Evolutionary conservation across 169 alveolate species (phyloP), one percentile per base, ranked within the genome.

Genomic region (Plasmodium sp.): DNA sequence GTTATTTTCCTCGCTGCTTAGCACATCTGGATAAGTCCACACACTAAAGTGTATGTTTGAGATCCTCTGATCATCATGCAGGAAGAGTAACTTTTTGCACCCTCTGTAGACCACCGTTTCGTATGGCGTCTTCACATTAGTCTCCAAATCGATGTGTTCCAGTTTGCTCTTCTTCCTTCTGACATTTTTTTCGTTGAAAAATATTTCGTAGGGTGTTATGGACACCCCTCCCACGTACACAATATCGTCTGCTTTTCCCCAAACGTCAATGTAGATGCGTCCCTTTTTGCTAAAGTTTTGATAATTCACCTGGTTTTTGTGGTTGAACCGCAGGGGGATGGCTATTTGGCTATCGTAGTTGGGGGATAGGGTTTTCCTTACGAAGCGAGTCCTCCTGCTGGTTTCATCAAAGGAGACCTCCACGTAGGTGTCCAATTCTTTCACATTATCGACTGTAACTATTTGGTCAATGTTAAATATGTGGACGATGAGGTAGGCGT

Each of bases 241-340:
- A 56, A 96, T 88, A 39, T 93, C 92, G 43, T 92, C 93, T 56
- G 96, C 48, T 74, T 85, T 92, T n/a, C 97, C 97, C 97, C 97
- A 96, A 81, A 96, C 96, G 22, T 93, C 96, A 73, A 96, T 84
- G 79, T 96, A 62, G 14, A 96, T 88, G 51, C 92, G 93, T 27
- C 96, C 95, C 81, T 91, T 93, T 81, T 94, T 92, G 48, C 95
- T 43, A 41, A 96, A 36, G 73, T 83, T 92, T 18, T 84, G 48
- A 48, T 84, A 90, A 56, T 77, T 93, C 22, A 95, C 73, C n/a
- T 82, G 95, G 27, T 81, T 83, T 33, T 82, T 94, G 22, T 84
- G 93, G 62, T 88, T 94, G 71, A 86, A 86, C 36, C 91, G 33
- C 43, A 96, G 72, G 1, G 97, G 97, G 36, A 96, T 71, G 16